Evolutionary conservation across 1,284 basidiomycete species (phyloP).

Genomic region (Ustanciosporium gigantosporum): DNA sequence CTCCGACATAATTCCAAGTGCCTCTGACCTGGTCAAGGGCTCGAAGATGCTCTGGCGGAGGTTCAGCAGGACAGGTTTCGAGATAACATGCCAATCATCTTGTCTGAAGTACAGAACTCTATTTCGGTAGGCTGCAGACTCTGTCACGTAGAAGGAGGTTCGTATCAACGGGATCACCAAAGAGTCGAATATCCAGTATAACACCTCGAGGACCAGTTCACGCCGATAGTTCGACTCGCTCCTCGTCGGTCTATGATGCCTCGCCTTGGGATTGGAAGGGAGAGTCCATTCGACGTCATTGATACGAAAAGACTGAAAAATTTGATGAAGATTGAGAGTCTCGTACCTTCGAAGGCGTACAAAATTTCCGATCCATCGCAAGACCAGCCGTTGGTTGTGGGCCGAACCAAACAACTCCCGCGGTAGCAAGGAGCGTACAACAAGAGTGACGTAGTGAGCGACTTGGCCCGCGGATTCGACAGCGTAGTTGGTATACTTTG

Average conservation of each 20-base stretch:
- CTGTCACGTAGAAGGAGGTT: conserved; percentile 93
- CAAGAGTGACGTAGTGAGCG: conserved; percentile 55
- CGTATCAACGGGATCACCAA: conserved; percentile 79
- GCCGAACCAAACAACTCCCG: conserved; percentile 76
- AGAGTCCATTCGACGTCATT: conserved; percentile 81
- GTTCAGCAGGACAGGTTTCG: conserved; percentile 75
- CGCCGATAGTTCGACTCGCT: conserved; percentile 74
- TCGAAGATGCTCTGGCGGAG: conserved; percentile 66
- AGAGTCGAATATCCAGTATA: conserved; percentile 90
- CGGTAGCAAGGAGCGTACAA: conserved; percentile 75
- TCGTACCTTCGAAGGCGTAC: conserved; percentile 79
- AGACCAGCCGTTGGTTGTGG: conserved; percentile 71
- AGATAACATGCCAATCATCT: conserved; percentile 83
- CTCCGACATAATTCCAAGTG: conserved; percentile 57
- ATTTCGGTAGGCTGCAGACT: conserved; percentile 85
- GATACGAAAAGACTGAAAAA: conserved; percentile 77
- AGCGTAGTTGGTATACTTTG: conserved; percentile 76
- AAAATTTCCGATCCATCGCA: conserved; percentile 71
- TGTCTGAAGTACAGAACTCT: conserved; percentile 89
- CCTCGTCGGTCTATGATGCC: conserved; percentile 63
- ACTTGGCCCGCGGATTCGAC: conserved; percentile 70
- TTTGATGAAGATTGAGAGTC: conserved; percentile 75
- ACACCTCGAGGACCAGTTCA: conserved; percentile 78
- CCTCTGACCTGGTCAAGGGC: conserved; percentile 31
- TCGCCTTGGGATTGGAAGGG: conserved; percentile 57